These are phyloP conservation scores for Entophlyctis helioformis DNA, from an alignment of 192 early-diverging fungal genomes.

Conservation along the genomic window DNA sequence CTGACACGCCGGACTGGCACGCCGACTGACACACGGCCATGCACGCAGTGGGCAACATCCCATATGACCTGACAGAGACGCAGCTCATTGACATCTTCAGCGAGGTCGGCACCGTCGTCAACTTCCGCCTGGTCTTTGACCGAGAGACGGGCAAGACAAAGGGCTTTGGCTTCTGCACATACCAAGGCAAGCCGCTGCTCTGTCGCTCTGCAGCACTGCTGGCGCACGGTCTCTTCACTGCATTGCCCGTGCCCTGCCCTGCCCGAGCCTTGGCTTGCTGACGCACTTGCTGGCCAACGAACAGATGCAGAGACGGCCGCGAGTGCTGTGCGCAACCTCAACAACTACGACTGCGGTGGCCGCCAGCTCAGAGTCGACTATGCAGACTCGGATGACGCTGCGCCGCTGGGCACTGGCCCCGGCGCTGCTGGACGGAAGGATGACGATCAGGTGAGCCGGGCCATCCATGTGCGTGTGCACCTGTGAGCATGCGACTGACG, in stretches of 20 bases:
- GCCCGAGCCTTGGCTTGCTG: too few relatives aligned
- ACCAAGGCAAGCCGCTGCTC: too few relatives aligned
- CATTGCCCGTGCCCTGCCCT: too few relatives aligned
- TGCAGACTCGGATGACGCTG: conserved; percentile 56
- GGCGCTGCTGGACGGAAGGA: too few relatives aligned
- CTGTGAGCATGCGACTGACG: too few relatives aligned
- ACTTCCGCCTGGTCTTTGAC: conserved; percentile 79
- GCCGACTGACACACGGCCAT: too few relatives aligned
- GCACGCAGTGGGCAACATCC: neutral
- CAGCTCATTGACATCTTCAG: conserved; percentile 86
- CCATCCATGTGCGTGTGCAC: too few relatives aligned
- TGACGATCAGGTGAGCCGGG: too few relatives aligned
- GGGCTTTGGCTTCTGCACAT: conserved; percentile 94
- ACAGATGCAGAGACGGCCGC: conserved; percentile 79
- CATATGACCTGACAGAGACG: conserved; percentile 71
- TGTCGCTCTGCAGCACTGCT: too few relatives aligned
- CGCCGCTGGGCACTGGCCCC: neutral
- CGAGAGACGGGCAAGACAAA: conserved; percentile 74
- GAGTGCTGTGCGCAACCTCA: conserved; percentile 87
- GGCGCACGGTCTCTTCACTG: too few relatives aligned
- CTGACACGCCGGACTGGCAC: too few relatives aligned
- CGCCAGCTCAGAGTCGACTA: conserved; percentile 84
- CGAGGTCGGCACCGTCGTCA: conserved; percentile 67
- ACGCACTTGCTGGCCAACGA: neutral
- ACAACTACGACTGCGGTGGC: conserved; percentile 80